These are phyloP conservation scores for Parathielavia hyrcaniae DNA, from an alignment of 495 filamentous ascomycete genomes.

Conservation along the genomic window DNA sequence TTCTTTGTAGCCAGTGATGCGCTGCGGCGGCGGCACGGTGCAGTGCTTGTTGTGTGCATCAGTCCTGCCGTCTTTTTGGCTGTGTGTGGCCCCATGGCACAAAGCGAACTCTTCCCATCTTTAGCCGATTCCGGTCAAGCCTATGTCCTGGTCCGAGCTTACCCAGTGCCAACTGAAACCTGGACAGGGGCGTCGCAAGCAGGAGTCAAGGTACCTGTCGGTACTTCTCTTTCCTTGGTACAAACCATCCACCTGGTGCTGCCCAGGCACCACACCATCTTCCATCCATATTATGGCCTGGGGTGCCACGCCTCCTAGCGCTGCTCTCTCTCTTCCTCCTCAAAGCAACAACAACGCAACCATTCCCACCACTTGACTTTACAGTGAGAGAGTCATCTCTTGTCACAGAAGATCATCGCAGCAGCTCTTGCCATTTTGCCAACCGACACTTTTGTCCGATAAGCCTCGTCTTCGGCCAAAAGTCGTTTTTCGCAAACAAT, in stretches of 20 bases:
- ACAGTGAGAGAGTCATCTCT: constrained; percentile 44
- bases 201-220: constrained; percentile 10
- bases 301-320: constrained; percentile 17
- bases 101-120: not conserved
- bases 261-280: constrained; percentile 9
- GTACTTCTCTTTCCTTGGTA: constrained; percentile 10
- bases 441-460: constrained; percentile 30
- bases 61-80: not conserved
- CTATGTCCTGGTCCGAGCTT: not conserved
- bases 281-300: constrained; percentile 25
- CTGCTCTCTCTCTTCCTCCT: constrained; percentile 26
- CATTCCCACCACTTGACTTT: constrained; percentile 36
- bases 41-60: not conserved
- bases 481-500: constrained; percentile 29
- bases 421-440: constrained; percentile 43
- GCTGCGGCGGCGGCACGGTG: constrained; percentile 3
- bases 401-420: constrained; percentile 52
- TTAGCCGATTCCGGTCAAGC: not conserved
- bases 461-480: constrained; percentile 34
- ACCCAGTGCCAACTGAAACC: constrained; percentile 9
- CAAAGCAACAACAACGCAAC: constrained; percentile 44
- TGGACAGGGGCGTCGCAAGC: not conserved
- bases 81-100: not conserved
- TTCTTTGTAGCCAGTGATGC: constrained; percentile 4
- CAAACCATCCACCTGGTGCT: constrained; percentile 9